These are phyloP conservation scores for Citrus reticulata DNA, from an alignment of 345 rosid genomes.

Conservation along the genomic window DNA sequence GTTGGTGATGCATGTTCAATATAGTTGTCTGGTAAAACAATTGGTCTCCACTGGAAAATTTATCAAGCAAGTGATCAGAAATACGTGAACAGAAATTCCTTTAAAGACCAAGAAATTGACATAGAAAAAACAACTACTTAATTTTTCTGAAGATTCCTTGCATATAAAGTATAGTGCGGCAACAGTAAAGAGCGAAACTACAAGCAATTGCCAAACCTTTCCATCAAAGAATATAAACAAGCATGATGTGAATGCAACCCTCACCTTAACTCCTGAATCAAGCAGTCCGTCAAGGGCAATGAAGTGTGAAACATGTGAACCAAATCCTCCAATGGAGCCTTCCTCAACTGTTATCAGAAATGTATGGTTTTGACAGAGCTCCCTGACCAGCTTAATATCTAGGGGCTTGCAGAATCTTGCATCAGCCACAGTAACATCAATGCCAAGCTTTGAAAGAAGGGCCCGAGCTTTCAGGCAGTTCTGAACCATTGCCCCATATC, in stretches of 20 bases:
- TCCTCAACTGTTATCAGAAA: conserved; percentile 86
- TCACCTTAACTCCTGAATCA: conserved; percentile 75
- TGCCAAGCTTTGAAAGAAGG: conserved; percentile 77
- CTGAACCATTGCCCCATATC: conserved; percentile 92
- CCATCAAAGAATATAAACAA: not conserved
- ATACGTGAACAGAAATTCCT: not conserved
- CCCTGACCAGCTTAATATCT: conserved; percentile 66
- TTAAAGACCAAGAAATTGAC: no score
- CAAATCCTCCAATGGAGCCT: conserved; percentile 89
- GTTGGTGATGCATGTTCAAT: conserved; percentile 68
- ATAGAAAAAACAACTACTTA: not conserved
- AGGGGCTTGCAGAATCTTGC: conserved; percentile 98
- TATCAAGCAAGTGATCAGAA: not conserved
- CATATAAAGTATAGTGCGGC: not conserved
- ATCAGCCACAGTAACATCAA: conserved; percentile 84
- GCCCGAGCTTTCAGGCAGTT: conserved; percentile 81
- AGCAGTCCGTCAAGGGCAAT: conserved; percentile 89
- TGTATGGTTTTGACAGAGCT: conserved; percentile 62
- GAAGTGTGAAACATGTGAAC: conserved; percentile 88
- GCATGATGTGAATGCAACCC: not conserved
- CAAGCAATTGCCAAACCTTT: not conserved
- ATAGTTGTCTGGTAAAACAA: conserved; percentile 81
- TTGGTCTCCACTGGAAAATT: conserved; percentile 83
- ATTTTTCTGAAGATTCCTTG: not conserved
- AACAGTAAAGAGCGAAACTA: not conserved